phyloP scores from a whole-genome alignment of 495 filamentous ascomycete genomes.

The Daldinia concentrica region DNA sequence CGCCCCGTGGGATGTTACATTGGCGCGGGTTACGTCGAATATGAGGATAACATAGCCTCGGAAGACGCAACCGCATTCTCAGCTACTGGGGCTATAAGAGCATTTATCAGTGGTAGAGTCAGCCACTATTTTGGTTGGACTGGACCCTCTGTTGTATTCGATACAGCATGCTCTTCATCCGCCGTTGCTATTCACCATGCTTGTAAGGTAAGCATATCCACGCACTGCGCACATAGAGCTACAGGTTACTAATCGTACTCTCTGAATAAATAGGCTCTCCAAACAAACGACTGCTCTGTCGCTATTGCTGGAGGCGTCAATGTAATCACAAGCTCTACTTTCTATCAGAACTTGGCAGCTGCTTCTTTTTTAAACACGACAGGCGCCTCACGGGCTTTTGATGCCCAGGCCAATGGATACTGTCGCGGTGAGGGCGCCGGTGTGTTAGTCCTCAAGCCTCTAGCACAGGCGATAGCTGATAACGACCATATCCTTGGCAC shows the following conservation, averaged over 20 bases:
- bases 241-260: neutral
- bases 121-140: constrained; percentile 61
- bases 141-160: constrained; percentile 60
- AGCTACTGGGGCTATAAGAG: constrained; percentile 37
- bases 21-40: constrained; percentile 43
- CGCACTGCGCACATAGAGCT: no score
- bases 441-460: constrained; percentile 61
- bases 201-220: constrained; percentile 37
- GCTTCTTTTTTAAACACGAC: constrained; percentile 56
- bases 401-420: constrained; percentile 65
- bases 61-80: constrained; percentile 44
- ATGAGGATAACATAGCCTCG: constrained; percentile 44
- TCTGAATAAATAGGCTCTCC: constrained; percentile 35
- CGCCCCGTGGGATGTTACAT: constrained; percentile 48
- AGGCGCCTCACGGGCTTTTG: constrained; percentile 45
- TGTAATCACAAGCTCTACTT: constrained; percentile 37
- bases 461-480: constrained; percentile 55
- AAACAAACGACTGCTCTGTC: constrained; percentile 50
- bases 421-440: constrained; percentile 65
- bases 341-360: constrained; percentile 49
- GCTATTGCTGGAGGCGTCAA: constrained; percentile 54
- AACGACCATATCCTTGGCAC: constrained; percentile 62
- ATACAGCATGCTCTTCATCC: constrained; percentile 63
- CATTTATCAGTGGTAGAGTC: constrained; percentile 36
- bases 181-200: constrained; percentile 58